These are phyloP conservation scores for Blastobotrys americana DNA, from an alignment of 805 yeast genomes.

Conservation along the genomic window DNA sequence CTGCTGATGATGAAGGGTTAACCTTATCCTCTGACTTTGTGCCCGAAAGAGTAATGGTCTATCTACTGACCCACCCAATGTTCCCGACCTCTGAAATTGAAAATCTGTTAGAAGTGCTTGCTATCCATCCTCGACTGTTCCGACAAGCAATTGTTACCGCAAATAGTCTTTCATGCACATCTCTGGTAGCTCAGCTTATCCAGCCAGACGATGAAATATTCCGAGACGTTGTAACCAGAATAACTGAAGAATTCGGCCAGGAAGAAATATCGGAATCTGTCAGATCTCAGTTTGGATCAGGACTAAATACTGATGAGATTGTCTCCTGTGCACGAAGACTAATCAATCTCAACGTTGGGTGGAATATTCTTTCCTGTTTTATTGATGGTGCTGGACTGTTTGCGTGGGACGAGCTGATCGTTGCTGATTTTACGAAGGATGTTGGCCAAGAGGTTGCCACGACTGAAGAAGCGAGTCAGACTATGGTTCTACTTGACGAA, in stretches of 20 bases:
- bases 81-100: conserved; percentile 58
- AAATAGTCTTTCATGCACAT: conserved; percentile 56
- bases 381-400: conserved; percentile 70
- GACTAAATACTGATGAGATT: conserved; percentile 16
- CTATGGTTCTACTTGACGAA: conserved; percentile 24
- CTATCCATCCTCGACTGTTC: conserved; percentile 53
- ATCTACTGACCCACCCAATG: conserved; percentile 78
- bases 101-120: conserved; percentile 48
- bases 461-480: conserved; percentile 17
- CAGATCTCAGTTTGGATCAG: conserved; percentile 20
- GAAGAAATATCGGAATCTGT: conserved; percentile 31
- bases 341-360: conserved; percentile 43
- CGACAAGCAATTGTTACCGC: conserved; percentile 80
- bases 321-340: conserved; percentile 37
- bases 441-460: conserved; percentile 43
- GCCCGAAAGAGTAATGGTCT: conserved; percentile 57
- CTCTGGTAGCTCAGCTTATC: conserved; percentile 55
- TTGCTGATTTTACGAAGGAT: conserved; percentile 39
- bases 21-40: conserved; percentile 16
- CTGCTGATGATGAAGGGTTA: background rate
- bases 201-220: conserved; percentile 55
- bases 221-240: conserved; percentile 57
- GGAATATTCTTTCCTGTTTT: conserved; percentile 54
- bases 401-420: conserved; percentile 49
- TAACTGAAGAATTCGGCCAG: conserved; percentile 56